Evolutionary conservation across 108 stramenopile species (phyloP).

Genomic region (Mediolabrus comicus): DNA sequence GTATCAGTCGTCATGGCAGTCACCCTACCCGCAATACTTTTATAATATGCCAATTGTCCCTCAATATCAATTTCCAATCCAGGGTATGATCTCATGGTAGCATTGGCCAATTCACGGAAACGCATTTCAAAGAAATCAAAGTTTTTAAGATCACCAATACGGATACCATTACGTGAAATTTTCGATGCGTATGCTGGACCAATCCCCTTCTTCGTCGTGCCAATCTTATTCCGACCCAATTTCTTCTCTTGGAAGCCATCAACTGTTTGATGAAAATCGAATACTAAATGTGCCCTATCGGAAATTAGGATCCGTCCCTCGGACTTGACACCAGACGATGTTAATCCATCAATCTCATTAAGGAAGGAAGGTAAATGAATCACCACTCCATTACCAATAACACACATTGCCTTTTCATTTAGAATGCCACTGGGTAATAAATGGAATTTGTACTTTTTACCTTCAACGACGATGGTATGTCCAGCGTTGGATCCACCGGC

Average conservation of each 20-base stretch:
- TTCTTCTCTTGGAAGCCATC: slow-evolving; percentile 83
- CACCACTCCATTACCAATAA: slow-evolving; percentile 99
- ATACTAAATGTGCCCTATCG: slow-evolving; percentile 97
- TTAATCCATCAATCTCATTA: slow-evolving; percentile 86
- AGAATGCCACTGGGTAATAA: slow-evolving; percentile 96
- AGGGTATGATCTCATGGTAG: slow-evolving; percentile 67
- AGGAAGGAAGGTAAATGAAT: slow-evolving; percentile 94
- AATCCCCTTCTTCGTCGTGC: slow-evolving; percentile 98
- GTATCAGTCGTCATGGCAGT: slow-evolving; percentile 89
- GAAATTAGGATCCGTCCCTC: slow-evolving; percentile 89
- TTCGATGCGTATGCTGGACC: slow-evolving; percentile 98
- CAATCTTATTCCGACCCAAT: slow-evolving; percentile 91
- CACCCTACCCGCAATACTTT: slow-evolving; percentile 67
- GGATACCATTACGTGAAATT: slow-evolving; percentile 97
- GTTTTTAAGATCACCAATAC: slow-evolving; percentile 89
- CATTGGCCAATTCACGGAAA: slow-evolving; percentile 83
- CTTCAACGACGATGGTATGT: slow-evolving; percentile 95
- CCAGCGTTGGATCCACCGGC: slow-evolving; percentile 97
- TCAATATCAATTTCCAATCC: slow-evolving; percentile 91
- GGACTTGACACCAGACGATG: slow-evolving; percentile 68
- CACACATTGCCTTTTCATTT: slow-evolving; percentile 82
- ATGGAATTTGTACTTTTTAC: slow-evolving; percentile 98
- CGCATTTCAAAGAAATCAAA: slow-evolving; percentile 85
- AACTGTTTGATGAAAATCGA: slow-evolving; percentile 97
- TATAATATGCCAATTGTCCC: slow-evolving; percentile 87